Evolutionary conservation across 768 basidiomycete species (phyloP), one percentile per base, ranked within the genome.

Genomic region (Boletus subparvulus): DNA sequence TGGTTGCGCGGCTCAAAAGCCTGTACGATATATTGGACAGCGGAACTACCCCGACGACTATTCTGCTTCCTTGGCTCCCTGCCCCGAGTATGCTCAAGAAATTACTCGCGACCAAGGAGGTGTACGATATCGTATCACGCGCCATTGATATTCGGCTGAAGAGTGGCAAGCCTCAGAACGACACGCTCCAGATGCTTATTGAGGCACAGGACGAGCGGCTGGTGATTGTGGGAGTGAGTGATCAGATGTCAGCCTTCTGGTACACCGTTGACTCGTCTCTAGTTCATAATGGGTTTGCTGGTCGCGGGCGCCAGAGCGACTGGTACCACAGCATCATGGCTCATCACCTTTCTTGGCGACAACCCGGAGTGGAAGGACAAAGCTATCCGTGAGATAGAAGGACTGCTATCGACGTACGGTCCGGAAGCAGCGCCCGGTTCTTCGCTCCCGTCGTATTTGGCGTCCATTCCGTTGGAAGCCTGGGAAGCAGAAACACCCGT

Each of bases 271-370:
- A 70, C 58, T 57, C 66, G 43, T 62, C 45, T 65, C 41, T 62
- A 90, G 88, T 90, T 92, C 69, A 87, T 89, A 56, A 90, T 90
- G 85, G 89, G 90, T 33, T 74, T 91, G 16, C 75, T 92, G 54
- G 86, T 89, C 54, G 89, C 89, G 33, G 89, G 89, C n/a, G 85
- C 88, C 41, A 80, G 89, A 65, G 87, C 89, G 13, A 91, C 88
- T 44, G 88, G 88, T 12, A 86, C 86, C 11, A 87, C 88, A 78
- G 88, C 88, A 39, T 88, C 85, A 32, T 92, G 89, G 89, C 70
- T 91, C 50, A 73, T 87, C 55, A 87, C 84, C 33, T 92, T 83
- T 70, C 79, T 92, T 40, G 86, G 85, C 21, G 82, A 82, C 36
- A 80, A 89, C 63, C 73, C 76, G 39, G 82, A 85, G 61, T 90